Evolutionary conservation across 768 basidiomycete genomes (phyloP).

Genomic region (Suillus tomentosus): DNA sequence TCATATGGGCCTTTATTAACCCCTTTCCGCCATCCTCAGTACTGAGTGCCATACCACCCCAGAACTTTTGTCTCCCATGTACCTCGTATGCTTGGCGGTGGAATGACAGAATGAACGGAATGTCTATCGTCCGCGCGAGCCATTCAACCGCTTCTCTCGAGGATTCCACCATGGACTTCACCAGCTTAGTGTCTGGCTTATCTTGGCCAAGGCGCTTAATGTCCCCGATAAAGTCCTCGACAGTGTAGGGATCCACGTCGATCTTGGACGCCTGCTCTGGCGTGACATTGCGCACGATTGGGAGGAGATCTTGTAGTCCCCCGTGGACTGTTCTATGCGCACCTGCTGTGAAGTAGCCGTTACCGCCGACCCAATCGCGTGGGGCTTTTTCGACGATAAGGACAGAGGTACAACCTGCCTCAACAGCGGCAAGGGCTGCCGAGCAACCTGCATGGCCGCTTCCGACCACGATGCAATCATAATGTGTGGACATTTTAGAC

Average conservation of each 20-base stretch:
- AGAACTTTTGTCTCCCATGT: constrained; percentile 62
- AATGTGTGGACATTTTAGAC: constrained; percentile 23
- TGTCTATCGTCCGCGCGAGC: constrained; percentile 50
- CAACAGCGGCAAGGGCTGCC: constrained; percentile 60
- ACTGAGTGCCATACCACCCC: constrained; percentile 68
- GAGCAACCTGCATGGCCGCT: constrained; percentile 70
- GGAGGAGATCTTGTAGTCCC: constrained; percentile 61
- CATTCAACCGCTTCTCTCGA: constrained; percentile 60
- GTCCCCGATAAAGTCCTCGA: constrained; percentile 54
- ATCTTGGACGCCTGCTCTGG: constrained; percentile 45
- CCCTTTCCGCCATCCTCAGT: constrained; percentile 72
- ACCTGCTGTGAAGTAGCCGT: constrained; percentile 74
- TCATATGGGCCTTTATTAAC: constrained; percentile 56
- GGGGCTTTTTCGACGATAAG: constrained; percentile 69
- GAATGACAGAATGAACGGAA: constrained; percentile 62
- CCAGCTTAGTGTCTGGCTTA: constrained; percentile 50
- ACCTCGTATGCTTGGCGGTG: constrained; percentile 71
- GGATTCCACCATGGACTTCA: constrained; percentile 51
- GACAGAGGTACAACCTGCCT: constrained; percentile 61
- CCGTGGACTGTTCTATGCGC: constrained; percentile 64
- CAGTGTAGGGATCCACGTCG: constrained; percentile 61
- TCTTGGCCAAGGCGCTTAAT: constrained; percentile 61
- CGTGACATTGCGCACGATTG: constrained; percentile 51
- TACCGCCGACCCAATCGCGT: constrained; percentile 64
- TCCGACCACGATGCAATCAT: constrained; percentile 64